phyloP scores from a whole-genome alignment of 2,329 filamentous ascomycete species.

The Cladosporium sphaerospermum region DNA sequence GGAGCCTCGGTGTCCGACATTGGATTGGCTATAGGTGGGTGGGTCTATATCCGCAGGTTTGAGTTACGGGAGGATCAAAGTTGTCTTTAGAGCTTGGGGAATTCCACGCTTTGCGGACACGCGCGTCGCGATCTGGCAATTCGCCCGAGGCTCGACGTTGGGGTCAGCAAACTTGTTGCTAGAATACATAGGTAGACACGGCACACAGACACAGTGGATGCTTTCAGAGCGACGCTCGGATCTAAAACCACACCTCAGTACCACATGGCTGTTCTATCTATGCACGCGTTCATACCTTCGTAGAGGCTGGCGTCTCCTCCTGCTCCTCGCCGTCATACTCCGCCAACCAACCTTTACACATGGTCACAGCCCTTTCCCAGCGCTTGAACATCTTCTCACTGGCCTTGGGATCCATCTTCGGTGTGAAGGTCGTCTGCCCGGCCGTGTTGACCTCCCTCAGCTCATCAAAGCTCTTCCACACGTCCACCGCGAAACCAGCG shows the following conservation, averaged over 20 bases:
- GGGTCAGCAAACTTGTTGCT: no score
- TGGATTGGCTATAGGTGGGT: not conserved
- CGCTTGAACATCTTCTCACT: conserved; percentile 59
- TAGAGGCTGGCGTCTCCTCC: conserved; percentile 10
- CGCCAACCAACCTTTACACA: conserved; percentile 68
- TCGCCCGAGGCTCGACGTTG: no score
- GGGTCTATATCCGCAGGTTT: not conserved
- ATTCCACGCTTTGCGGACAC: no score
- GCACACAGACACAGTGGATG: not conserved
- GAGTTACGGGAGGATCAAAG: not conserved
- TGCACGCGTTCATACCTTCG: conserved; percentile 7
- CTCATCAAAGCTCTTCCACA: conserved; percentile 72
- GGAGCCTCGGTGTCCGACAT: conserved; percentile 6
- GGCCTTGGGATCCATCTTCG: conserved; percentile 52
- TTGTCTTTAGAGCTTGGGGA: not conserved
- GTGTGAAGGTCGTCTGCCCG: conserved; percentile 64
- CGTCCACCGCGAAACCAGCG: conserved; percentile 73
- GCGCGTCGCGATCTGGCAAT: no score
- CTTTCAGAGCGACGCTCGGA: not conserved
- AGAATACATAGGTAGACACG: no score
- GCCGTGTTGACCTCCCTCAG: conserved; percentile 65
- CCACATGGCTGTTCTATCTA: not conserved
- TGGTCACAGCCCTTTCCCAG: conserved; percentile 72
- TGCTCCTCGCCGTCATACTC: conserved; percentile 27
- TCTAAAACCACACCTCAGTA: not conserved